phyloP scores from a whole-genome alignment of 1,284 basidiomycete genomes.

The Cutaneotrichosporon sp. region DNA sequence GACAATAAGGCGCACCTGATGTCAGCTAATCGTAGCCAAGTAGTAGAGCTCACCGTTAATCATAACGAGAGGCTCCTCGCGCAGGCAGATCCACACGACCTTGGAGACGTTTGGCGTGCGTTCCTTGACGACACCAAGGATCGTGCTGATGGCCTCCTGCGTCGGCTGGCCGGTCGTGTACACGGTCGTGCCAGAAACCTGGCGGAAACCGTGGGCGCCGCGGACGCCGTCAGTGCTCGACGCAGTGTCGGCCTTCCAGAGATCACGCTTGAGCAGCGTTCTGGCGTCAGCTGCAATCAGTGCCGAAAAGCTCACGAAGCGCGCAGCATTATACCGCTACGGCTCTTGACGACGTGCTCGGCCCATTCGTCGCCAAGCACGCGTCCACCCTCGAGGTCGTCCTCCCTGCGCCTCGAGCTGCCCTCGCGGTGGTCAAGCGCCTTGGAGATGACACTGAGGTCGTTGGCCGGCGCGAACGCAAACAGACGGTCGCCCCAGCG shows the following conservation, averaged over 20 bases:
- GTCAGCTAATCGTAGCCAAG: too few species aligned
- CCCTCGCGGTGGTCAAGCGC: slow-evolving; percentile 34
- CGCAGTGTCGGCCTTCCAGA: slow-evolving; percentile 70
- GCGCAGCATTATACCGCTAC: slow-evolving; percentile 86
- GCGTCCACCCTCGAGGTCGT: slow-evolving; percentile 70
- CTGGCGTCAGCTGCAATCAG: slow-evolving; percentile 3
- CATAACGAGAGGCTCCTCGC: slow-evolving; percentile 84
- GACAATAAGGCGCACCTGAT: slow-evolving; percentile 42
- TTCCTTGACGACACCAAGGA: slow-evolving; percentile 64
- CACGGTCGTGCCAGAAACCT: slow-evolving; percentile 74
- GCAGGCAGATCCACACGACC: slow-evolving; percentile 85
- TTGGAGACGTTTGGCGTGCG: slow-evolving; percentile 59
- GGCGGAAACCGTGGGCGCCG: slow-evolving; percentile 92
- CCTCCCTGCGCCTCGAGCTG: slow-evolving; percentile 10
- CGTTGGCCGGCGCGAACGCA: slow-evolving; percentile 81
- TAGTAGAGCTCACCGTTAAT: slow-evolving; percentile 64
- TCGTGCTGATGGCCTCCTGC: slow-evolving; percentile 78
- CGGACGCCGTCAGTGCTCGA: slow-evolving; percentile 64
- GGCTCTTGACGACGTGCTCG: slow-evolving; percentile 85
- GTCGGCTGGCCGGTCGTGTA: slow-evolving; percentile 87
- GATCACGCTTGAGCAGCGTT: slow-evolving; percentile 65
- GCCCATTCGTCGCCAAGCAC: slow-evolving; percentile 91
- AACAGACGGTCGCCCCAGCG: slow-evolving; percentile 72
- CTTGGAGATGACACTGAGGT: slow-evolving; percentile 57
- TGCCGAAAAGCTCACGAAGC: slow-evolving; percentile 57